Percentiles rank a stretch among this genome's conserved stretches.
Conservation (phyloP, 2,329 filamentous ascomycete species). For the Venturiaceae sp. region DNA sequence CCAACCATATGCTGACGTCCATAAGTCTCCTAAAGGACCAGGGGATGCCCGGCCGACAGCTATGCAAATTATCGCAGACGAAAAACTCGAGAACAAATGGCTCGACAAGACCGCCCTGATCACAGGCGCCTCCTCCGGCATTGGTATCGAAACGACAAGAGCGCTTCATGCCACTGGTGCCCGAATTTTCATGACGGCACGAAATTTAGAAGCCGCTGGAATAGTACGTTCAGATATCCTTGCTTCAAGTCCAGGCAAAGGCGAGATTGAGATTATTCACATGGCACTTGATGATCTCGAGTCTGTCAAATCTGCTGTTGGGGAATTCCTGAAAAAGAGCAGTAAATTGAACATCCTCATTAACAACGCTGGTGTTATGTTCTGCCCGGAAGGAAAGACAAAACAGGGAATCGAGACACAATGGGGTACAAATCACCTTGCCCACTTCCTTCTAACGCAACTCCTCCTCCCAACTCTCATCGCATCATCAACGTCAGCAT, state of each 20-base stretch:
- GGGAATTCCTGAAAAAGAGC: constrained; percentile 13
- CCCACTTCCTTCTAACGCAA: constrained; percentile 44
- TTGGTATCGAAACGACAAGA: constrained; percentile 12
- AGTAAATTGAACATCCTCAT: constrained; percentile 7
- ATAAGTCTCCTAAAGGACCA: constrained; percentile 18
- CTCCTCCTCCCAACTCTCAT: constrained; percentile 37
- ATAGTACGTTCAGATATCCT: constrained; percentile 16
- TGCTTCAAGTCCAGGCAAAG: constrained; percentile 9
- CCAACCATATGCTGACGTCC: not conserved
- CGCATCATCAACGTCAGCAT: constrained; percentile 22
- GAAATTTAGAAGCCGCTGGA: constrained; percentile 31
- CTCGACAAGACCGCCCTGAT: constrained; percentile 18
- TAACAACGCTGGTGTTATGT: constrained; percentile 14
- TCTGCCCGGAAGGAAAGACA: constrained; percentile 13
- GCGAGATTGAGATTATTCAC: constrained; percentile 14
- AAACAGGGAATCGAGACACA: constrained; percentile 38
- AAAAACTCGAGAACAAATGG: constrained; percentile 22
- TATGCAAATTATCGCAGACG: constrained; percentile 28
- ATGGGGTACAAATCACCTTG: constrained; percentile 44
- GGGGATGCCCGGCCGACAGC: constrained; percentile 33
- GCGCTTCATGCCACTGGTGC: constrained; percentile 29
- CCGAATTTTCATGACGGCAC: constrained; percentile 32
- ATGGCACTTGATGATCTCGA: constrained; percentile 16
- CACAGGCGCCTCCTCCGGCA: constrained; percentile 19
- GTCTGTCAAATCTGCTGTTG: constrained; percentile 14